Evolutionary conservation across 2,329 filamentous ascomycete genomes (phyloP).

Genomic region (Ceratocystiopsis sp.): DNA sequence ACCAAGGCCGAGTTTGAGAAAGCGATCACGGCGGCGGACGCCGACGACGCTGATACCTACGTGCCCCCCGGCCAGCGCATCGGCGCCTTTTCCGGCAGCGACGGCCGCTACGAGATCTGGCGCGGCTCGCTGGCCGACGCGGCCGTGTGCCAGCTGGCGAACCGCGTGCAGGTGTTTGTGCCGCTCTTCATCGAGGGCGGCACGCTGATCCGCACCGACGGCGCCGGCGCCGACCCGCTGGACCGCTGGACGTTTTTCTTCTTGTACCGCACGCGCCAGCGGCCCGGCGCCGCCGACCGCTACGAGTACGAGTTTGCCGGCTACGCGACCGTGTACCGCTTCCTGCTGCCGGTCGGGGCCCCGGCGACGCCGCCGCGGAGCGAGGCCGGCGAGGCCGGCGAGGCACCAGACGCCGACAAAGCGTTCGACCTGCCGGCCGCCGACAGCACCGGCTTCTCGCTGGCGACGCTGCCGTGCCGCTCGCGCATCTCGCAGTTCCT

Average conservation of each 20-base stretch:
- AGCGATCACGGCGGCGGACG: slow-evolving; percentile 28
- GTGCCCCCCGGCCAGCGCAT: slow-evolving; percentile 62
- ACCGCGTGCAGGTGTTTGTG: slow-evolving; percentile 67
- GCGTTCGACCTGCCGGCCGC: slow-evolving; percentile 22
- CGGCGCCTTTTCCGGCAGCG: slow-evolving; percentile 41
- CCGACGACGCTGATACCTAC: slow-evolving; percentile 21
- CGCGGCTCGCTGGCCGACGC: slow-evolving; percentile 55
- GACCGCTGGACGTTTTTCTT: slow-evolving; percentile 89
- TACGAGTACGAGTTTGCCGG: slow-evolving; percentile 68
- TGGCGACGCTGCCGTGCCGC: slow-evolving; percentile 52
- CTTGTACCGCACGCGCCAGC: slow-evolving; percentile 44
- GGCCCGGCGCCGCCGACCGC: slow-evolving; percentile 21
- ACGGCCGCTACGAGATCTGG: slow-evolving; percentile 67
- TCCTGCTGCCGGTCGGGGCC: slow-evolving; percentile 54
- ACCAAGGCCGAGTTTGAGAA: slow-evolving; percentile 44
- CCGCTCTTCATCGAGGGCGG: slow-evolving; percentile 88
- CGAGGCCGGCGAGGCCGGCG: slow-evolving; percentile 2
- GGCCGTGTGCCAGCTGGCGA: slow-evolving; percentile 52
- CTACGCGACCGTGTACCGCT: slow-evolving; percentile 80
- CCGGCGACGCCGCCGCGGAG: slow-evolving; percentile 24
- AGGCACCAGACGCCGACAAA: not conserved
- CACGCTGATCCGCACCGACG: slow-evolving; percentile 44
- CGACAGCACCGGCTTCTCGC: slow-evolving; percentile 14
- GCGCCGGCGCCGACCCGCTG: slow-evolving; percentile 47
- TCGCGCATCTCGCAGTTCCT: slow-evolving; percentile 86